A percentile compares a stretch with the other conserved stretches of the same genome.
phyloP scores from a whole-genome alignment of 2,329 filamentous ascomycete genomes.

The Colletotrichum tabaci region DNA sequence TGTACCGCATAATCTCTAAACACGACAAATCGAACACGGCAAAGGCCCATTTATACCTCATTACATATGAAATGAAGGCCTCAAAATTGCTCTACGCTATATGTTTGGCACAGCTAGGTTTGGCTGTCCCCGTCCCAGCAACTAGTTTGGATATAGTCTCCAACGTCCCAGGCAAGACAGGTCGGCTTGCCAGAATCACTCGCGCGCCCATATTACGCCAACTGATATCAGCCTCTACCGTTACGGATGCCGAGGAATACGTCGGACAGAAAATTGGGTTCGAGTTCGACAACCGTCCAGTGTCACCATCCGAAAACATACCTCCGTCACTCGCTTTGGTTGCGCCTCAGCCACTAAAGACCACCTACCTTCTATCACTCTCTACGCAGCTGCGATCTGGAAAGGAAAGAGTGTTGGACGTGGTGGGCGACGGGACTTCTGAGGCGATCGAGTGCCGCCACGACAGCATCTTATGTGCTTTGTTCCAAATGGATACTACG shows the following conservation, averaged over 20 bases:
- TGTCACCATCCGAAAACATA: conserved; percentile 27
- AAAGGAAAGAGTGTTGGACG: conserved; percentile 38
- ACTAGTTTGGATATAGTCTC: conserved; percentile 29
- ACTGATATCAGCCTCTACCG: not conserved
- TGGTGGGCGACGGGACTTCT: conserved; percentile 36
- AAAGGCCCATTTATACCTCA: not conserved
- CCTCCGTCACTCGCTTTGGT: conserved; percentile 36
- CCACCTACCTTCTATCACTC: conserved; percentile 38
- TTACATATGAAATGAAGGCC: conserved; percentile 29
- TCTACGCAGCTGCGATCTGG: conserved; percentile 9
- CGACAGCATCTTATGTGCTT: not conserved
- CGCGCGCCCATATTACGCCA: conserved; percentile 10
- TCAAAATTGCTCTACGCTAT: conserved; percentile 30
- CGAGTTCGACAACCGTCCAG: conserved; percentile 37
- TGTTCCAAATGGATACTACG: not conserved
- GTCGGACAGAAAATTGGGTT: conserved; percentile 7
- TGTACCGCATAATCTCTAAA: not conserved
- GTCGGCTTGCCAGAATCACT: conserved; percentile 20
- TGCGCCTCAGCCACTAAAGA: conserved; percentile 34
- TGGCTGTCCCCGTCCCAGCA: conserved; percentile 35
- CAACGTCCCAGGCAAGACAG: conserved; percentile 22
- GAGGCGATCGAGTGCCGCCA: conserved; percentile 19
- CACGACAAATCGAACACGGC: not conserved
- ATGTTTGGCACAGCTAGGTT: conserved; percentile 19
- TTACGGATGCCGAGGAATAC: conserved; percentile 5